Evolutionary conservation across 1,284 basidiomycete genomes (phyloP).

Genomic region (Tausonia pullulans): DNA sequence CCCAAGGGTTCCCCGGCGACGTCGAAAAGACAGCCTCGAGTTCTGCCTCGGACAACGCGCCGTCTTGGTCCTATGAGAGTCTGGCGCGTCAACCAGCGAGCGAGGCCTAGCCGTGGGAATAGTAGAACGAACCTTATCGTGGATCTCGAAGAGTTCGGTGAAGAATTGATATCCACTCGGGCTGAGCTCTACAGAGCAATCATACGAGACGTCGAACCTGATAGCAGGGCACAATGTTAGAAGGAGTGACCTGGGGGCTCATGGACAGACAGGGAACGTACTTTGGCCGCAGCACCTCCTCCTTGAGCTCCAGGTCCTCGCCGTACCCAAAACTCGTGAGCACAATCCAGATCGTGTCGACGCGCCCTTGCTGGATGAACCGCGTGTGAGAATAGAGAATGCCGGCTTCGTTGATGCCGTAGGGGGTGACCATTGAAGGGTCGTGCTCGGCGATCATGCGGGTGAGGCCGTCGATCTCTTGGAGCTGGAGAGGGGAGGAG

Average conservation of each 20-base stretch:
- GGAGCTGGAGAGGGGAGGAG: slow-evolving; percentile 77
- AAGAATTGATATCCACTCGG: slow-evolving; percentile 93
- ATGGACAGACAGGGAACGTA: slow-evolving; percentile 31
- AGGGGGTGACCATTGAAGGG: slow-evolving; percentile 30
- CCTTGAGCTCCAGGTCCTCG: slow-evolving; percentile 81
- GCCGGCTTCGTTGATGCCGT: slow-evolving; percentile 83
- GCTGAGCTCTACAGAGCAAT: slow-evolving; percentile 90
- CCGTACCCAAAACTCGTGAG: slow-evolving; percentile 91
- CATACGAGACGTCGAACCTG: slow-evolving; percentile 82
- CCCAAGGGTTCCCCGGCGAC: slow-evolving; percentile 90
- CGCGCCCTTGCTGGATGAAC: slow-evolving; percentile 89
- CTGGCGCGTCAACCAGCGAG: not conserved
- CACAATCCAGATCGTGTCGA: slow-evolving; percentile 98
- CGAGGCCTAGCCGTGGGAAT: not conserved
- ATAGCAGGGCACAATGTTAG: not conserved
- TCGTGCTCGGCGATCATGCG: slow-evolving; percentile 68
- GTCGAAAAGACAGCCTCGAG: slow-evolving; percentile 83
- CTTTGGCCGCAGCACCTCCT: slow-evolving; percentile 77
- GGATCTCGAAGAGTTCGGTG: slow-evolving; percentile 91
- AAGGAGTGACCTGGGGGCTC: not conserved
- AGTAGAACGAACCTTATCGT: slow-evolving; percentile 63
- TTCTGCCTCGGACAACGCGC: slow-evolving; percentile 75
- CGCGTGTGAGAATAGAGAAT: slow-evolving; percentile 92
- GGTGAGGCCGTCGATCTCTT: slow-evolving; percentile 86
- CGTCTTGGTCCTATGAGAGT: slow-evolving; percentile 69